Evolutionary conservation across 1,139 yeast species (phyloP), one percentile per base, ranked within the genome.

Genomic region (Sugiyamaella pinicola): DNA sequence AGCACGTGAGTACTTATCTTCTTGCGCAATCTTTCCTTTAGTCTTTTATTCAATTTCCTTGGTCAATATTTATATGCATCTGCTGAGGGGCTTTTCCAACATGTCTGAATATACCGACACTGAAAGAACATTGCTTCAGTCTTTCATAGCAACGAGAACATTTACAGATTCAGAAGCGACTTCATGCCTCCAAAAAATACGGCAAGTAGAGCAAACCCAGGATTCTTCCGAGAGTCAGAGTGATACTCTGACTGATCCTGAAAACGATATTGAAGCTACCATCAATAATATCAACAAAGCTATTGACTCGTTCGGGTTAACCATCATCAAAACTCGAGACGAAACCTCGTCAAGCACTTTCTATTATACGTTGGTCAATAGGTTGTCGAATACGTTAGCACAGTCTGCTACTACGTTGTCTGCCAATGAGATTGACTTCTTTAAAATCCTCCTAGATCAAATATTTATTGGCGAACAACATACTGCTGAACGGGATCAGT

Each of bases 281-380:
- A 52, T 55, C 10, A 51, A 47, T 22, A 34, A 28, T 17, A 37
- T 53, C 12, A 56, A 55, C 29, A 49, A 39, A 33, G 33, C 47
- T 3, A 48, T 62, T 13, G 58, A 54, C n/a, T 50, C 34, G 8
- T 35, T 55, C 12, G 61, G 53, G 3, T 58, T 70, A 45, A 67
- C 63, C 28, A 51, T 62, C 24, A 55, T 43, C 10, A 46, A 34
- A 18, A 37, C 52, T 9, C 46, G 60, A 42, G 64, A 61, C 33
- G 60, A 61, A 42, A 22, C 24, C 12, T 15, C 21, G 9, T 41
- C 57, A 9, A 47, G 55, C 7, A 44, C 45, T 12, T 43, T 47
- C 6, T 46, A 47, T 41, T 62, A 55, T 33, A 51, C 55, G 1
- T 35, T 61, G 31, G 52, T 58, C 13, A 63, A 60, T 49, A 48